Evolutionary conservation across 2,329 filamentous ascomycete species (phyloP).

Genomic region (Monosporascus sp.): DNA sequence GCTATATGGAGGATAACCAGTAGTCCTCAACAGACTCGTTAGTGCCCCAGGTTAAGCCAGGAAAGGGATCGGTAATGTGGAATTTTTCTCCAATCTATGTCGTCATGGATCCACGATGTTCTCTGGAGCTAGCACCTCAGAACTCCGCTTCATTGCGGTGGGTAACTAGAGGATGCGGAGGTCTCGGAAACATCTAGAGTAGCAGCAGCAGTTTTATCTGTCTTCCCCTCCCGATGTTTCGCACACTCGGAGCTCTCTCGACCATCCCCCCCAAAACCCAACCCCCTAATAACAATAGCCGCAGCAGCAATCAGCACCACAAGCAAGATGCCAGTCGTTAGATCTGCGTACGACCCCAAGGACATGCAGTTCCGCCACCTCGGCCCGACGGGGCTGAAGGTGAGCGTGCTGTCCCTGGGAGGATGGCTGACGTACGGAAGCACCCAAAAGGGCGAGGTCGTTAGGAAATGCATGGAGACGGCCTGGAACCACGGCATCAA

Average conservation of each 20-base stretch:
- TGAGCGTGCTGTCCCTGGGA: slow-evolving; percentile 36
- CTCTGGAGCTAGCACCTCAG: no score
- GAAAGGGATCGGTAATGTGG: no score
- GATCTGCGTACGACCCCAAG: slow-evolving; percentile 21
- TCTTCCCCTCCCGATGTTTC: slow-evolving; percentile 10
- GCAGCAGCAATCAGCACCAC: not conserved
- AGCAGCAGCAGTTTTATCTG: not conserved
- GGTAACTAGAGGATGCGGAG: no score
- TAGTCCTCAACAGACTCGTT: no score
- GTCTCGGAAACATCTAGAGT: no score
- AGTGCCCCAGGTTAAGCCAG: no score
- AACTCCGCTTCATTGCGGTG: no score
- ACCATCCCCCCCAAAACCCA: slow-evolving; percentile 4
- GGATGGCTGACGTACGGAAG: slow-evolving; percentile 27
- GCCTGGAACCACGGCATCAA: slow-evolving; percentile 49
- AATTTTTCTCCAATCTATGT: no score
- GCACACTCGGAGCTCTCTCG: slow-evolving; percentile 2
- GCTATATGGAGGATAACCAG: no score
- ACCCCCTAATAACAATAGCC: slow-evolving; percentile 9
- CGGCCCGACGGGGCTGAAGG: slow-evolving; percentile 37
- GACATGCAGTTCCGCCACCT: slow-evolving; percentile 39
- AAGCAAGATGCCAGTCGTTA: slow-evolving; percentile 16
- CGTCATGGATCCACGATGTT: no score
- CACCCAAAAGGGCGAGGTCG: slow-evolving; percentile 31
- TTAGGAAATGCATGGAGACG: slow-evolving; percentile 39